Evolutionary conservation across 352 stramenopile species (phyloP), one percentile per base, ranked within the genome.

Genomic region (Blastocystis sp.): DNA sequence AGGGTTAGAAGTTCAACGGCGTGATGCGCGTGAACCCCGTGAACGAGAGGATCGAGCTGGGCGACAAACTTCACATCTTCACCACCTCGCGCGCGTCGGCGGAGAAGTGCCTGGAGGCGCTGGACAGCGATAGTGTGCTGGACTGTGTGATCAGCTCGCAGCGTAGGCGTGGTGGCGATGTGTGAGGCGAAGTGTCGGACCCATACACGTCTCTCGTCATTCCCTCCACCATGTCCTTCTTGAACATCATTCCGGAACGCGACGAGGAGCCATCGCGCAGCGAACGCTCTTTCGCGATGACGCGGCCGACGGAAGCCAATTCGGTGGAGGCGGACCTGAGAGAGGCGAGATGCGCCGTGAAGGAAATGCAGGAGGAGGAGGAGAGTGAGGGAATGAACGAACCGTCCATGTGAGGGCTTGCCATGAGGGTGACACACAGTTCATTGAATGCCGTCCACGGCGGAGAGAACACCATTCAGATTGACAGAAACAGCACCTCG

Each of bases 171-270:
- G 38, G 38, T 56, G n/a, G 38, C 43, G 43, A n/a, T 7, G 21
- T 43, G n/a, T 41, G 48, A 23, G 14, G 4, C 34, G 43, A 2
- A 71, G 64, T 71, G 7, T 71, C 64, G 1, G 64, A 71, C 19
- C 64, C 64, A 0, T 65, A 53, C 56, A 81, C 71, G 19, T 62
- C 48, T 19, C 48, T 21, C 0, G 17, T 53, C 17, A 62, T 81
- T 19, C 71, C 71, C 1, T 66, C 48, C 43, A 60, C 71, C 21
- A 56, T 81, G 28, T 40, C 40, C 45, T 41, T 81, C 43, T 41
- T 81, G 1, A 81, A 64, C 21, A 81, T 81, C n/a, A 81, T 81
- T 10, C 71, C 71, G n/a, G 71, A 81, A 21, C 40, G 53, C 19
- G 28, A 64, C 28, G 71, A 67, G 38, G 62, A 69, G 53, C 11